Base-by-base conservation (phyloP, 2,329 filamentous ascomycete species). In the Sporothrix curviconia region DNA sequence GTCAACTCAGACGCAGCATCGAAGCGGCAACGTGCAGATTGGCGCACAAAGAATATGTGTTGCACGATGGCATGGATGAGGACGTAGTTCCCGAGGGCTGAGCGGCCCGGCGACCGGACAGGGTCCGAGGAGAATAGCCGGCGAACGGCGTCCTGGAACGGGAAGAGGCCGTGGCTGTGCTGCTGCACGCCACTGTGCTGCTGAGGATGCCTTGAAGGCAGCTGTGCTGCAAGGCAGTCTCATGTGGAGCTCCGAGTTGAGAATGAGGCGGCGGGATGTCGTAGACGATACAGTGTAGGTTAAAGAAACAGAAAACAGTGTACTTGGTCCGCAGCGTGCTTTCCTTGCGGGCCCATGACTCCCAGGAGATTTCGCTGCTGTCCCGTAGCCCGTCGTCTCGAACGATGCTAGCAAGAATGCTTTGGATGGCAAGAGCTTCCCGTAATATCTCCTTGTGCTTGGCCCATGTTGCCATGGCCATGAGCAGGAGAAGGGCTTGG, bases 211-310 rank as follows among this genome's bases (percentile, higher is more conserved):
- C 63, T 78, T 79, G 76, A 80, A 84, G 58, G 80, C 75, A 24
- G 77, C 75, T 34, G 76, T 76, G 46, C 74, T 76, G 60, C 76
- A 79, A 0, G 81, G 81, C 62, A 84, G 74, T 52, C 75, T 74
- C 61, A 82, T 66, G 53, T 75, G 76, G 52, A 83, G 66, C 66
- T 84, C 78, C 32, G 74, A 73, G 63, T 79, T 82, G 54, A 81
- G 65, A 25, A 84, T 76, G 43, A 82, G 70, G 0, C n/a, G 82
- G 81, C 28, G 81, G 79, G 14, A 82, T 79, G 65, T 83, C 80
- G 70, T 83, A 84, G 63, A 81, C 81, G 55, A 84, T 81, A 34
- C 77, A 81, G 60, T 84, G 81, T 2, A 84, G 71, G 63, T 83
- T 83, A 59, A 81, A 80, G 62, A 83, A 76, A 66, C 82, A 78